Evolutionary conservation across 2,329 filamentous ascomycete genomes (phyloP), one percentile per base, ranked within the genome.

Genomic region (Aspergillus clavatus): DNA sequence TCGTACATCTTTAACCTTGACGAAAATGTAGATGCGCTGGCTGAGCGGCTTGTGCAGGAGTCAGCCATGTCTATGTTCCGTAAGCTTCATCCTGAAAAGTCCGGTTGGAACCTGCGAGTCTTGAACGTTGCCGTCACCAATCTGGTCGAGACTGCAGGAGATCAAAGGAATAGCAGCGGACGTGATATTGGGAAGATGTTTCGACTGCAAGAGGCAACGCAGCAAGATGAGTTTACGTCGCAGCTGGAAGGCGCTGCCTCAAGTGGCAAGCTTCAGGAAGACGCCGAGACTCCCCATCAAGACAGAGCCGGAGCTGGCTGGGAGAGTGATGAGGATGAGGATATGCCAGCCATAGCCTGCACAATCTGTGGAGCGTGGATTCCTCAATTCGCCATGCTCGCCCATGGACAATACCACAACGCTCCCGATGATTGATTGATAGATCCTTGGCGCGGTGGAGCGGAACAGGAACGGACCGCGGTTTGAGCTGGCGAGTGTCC

Each of bases 51-150:
- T 1, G 84, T 90, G 0, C 69, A 75, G 3, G 86, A 93, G 48
- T 69, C 76, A 1, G 65, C 95, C 14, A 55, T 89, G 3, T 80
- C 81, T 0, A 78, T 95, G 63, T 89, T 95, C 59, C 80, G 82
- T 11, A 83, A 81, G 50, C 72, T 95, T 10, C 84, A 91, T 53
- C 77, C 82, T 0, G 82, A 86, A 49, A 79, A 77, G 50, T 71
- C 75, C 7, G 82, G 80, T 2, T 95, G 87, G 86, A 87, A 91
- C 54, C 67, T 96, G 14, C 87, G 86, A 52, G 71, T 97, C 41
- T 74, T 97, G 47, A 97, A 96, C 53, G 72, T 97, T 18, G 90
- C 88, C 37, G 89, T 87, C 6, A 86, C 87, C 11, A 95, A 95
- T 61, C 91, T 97, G 83, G 77, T 77, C 1, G 72, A 77, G 31